These are phyloP conservation scores for Ilyonectria robusta DNA, from an alignment of 2,329 filamentous ascomycete species.

Conservation along the genomic window DNA sequence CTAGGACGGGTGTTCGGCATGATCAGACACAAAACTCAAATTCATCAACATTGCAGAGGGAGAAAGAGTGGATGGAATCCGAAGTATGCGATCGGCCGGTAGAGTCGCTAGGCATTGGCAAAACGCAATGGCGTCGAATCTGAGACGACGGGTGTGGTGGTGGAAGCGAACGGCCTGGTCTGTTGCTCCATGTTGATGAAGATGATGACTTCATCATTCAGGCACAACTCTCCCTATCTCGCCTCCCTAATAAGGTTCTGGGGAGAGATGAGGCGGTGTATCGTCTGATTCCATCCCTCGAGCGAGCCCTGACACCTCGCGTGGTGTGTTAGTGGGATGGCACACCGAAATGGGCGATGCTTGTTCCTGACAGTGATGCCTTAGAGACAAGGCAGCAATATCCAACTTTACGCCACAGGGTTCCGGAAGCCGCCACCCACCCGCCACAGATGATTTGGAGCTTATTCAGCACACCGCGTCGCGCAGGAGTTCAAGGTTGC, in stretches of 20 bases:
- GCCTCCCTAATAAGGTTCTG: slow-evolving; percentile 9
- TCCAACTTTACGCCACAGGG: not conserved
- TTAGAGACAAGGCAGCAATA: not conserved
- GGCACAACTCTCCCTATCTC: not conserved
- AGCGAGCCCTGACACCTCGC: not conserved
- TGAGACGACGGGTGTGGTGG: not conserved
- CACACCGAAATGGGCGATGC: not conserved
- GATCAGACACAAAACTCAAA: not conserved
- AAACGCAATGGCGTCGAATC: not conserved
- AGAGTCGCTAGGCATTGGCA: not conserved
- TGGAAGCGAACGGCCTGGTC: not conserved
- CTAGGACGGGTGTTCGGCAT: not conserved
- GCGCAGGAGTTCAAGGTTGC: slow-evolving; percentile 6
- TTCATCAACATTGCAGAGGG: not conserved
- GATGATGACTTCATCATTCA: not conserved
- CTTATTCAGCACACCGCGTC: slow-evolving; percentile 29
- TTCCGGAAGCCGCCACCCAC: not conserved
- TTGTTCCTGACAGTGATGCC: not conserved
- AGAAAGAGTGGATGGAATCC: not conserved
- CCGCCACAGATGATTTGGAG: slow-evolving; percentile 11
- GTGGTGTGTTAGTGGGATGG: slow-evolving; percentile 18
- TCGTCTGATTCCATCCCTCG: slow-evolving; percentile 11
- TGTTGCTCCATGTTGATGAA: slow-evolving; percentile 17
- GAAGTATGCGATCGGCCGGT: not conserved
- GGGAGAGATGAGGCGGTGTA: slow-evolving; percentile 3